Evolutionary conservation across 169 alveolate species (phyloP).

Genomic region (Hepatocystis sp.): DNA sequence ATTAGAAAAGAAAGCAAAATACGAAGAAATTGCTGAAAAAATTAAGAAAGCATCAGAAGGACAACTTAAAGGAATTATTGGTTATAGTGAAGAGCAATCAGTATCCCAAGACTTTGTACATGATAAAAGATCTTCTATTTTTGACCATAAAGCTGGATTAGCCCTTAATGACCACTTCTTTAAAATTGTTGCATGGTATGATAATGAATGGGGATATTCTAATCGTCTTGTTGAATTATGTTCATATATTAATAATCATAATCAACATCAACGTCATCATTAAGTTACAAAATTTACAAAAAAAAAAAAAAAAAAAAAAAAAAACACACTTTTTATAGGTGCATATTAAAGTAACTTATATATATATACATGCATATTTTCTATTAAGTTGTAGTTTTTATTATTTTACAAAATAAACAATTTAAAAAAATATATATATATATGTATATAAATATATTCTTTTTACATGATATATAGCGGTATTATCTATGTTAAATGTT

Average conservation of each 20-base stretch:
- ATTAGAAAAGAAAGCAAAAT: constrained; percentile 96
- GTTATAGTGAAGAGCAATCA: constrained; percentile 97
- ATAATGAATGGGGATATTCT: constrained; percentile 99
- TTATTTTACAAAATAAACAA: too few species aligned
- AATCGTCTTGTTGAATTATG: constrained; percentile 97
- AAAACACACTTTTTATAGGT: too few species aligned
- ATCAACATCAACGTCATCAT: too few species aligned
- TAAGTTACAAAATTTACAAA: too few species aligned
- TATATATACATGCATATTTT: too few species aligned
- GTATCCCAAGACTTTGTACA: constrained; percentile 97
- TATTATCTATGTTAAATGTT: too few species aligned
- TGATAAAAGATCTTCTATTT: constrained; percentile 95
- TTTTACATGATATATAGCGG: too few species aligned
- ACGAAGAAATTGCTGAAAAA: constrained; percentile 95
- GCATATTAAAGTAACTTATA: too few species aligned
- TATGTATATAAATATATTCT: too few species aligned
- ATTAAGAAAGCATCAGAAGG: constrained; percentile 97
- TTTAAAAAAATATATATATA: too few species aligned
- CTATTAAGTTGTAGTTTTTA: too few species aligned
- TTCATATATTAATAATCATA: constrained; percentile 65
- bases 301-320: too few species aligned
- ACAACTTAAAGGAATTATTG: constrained; percentile 95
- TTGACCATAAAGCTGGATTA: constrained; percentile 98
- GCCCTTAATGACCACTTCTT: constrained; percentile 96
- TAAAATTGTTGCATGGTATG: constrained; percentile 99